A percentile compares a stretch with the other conserved stretches of the same genome.
Conservation (phyloP, 768 basidiomycete species). For the Kwoniella europaea region DNA sequence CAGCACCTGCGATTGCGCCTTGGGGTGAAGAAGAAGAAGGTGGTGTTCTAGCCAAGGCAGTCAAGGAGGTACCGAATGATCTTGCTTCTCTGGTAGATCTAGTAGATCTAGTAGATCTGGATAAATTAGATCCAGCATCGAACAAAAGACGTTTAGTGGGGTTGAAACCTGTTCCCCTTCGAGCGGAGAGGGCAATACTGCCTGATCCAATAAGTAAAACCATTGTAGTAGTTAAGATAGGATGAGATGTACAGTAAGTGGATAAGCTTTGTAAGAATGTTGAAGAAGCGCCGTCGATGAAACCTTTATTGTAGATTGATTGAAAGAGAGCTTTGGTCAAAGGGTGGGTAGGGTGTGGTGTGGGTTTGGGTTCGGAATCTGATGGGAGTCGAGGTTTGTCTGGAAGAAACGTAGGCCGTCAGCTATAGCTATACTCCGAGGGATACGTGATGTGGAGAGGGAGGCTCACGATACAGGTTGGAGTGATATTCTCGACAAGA, state of each 20-base stretch:
- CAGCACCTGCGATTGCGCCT: too few species aligned
- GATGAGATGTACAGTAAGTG: neutral
- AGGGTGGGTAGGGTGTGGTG: neutral
- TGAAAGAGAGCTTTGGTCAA: slow-evolving; percentile 17
- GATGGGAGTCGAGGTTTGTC: neutral
- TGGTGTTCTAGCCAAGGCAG: neutral
- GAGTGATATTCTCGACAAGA: neutral
- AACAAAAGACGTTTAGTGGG: neutral
- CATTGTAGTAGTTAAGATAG: neutral
- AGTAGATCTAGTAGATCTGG: neutral
- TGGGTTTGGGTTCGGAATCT: neutral
- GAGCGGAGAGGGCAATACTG: neutral
- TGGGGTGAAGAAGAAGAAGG: neutral
- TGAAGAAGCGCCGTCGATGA: slow-evolving; percentile 7
- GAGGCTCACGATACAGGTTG: neutral
- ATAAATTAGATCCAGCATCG: neutral
- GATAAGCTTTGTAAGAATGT: neutral
- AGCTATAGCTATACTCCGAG: neutral
- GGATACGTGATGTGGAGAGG: neutral
- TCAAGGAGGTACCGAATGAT: neutral
- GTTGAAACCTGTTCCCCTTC: neutral
- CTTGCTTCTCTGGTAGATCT: too few species aligned
- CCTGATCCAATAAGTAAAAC: neutral
- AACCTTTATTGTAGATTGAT: slow-evolving; percentile 21
- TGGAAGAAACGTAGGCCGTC: neutral